A percentile compares a stretch with the other conserved stretches of the same genome.
Conservation (phyloP, 2,329 filamentous ascomycete species). For the Daldinia sp. region DNA sequence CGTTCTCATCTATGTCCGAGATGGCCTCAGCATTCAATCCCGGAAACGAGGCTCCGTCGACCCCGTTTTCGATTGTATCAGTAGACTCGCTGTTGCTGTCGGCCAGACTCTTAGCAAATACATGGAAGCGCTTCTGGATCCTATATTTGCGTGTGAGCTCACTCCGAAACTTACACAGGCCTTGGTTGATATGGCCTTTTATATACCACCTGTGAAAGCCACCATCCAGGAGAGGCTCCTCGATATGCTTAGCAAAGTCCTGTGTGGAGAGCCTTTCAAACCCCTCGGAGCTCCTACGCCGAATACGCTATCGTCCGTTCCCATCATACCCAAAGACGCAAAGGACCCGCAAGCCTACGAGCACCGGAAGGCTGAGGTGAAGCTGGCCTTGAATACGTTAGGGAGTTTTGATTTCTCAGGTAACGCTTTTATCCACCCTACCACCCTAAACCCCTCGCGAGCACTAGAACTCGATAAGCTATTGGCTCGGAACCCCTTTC, state of each 20-base stretch:
- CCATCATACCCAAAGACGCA: conserved; percentile 85
- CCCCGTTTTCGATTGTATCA: conserved; percentile 97
- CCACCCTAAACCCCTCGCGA: neutral
- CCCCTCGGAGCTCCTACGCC: conserved; percentile 87
- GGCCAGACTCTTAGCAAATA: conserved; percentile 98
- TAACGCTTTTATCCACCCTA: conserved; percentile 34
- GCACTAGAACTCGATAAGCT: neutral
- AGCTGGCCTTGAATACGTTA: conserved; percentile 89
- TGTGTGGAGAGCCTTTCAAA: conserved; percentile 91
- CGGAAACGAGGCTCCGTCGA: conserved; percentile 70
- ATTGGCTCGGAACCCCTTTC: neutral
- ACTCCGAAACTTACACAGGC: conserved; percentile 95
- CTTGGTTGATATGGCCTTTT: conserved; percentile 97
- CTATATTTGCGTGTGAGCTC: conserved; percentile 95
- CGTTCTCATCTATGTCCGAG: conserved; percentile 90
- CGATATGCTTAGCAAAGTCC: conserved; percentile 92
- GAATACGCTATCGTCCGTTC: conserved; percentile 81
- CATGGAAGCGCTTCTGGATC: conserved; percentile 93
- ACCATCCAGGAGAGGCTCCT: conserved; percentile 93
- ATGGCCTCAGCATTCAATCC: conserved; percentile 85
- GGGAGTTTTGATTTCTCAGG: conserved; percentile 96
- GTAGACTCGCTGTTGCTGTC: conserved; percentile 92
- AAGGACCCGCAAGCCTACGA: conserved; percentile 86
- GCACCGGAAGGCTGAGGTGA: conserved; percentile 83
- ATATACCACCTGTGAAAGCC: conserved; percentile 92